Evolutionary conservation across 345 rosid species (phyloP), one percentile per base, ranked within the genome.

Genomic region (Geranium rotundifolium): DNA sequence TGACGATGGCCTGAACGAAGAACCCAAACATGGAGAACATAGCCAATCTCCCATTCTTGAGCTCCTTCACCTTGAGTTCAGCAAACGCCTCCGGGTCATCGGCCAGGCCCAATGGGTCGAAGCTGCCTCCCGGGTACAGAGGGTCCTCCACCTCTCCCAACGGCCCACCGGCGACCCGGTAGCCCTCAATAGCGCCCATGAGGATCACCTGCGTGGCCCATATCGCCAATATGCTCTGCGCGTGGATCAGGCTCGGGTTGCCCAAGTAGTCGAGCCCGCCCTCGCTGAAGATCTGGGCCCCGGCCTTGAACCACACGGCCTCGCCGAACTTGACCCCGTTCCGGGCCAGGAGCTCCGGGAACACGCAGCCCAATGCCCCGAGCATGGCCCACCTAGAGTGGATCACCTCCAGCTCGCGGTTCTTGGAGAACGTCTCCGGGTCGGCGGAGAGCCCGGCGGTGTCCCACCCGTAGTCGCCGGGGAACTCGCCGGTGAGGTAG

Each of bases 401-500:
- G 63, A 71, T 71, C 54, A 71, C 74, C 63, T 71, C 74, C 12
- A 71, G 69, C 66, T 71, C 74, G 14, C 74, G 65, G 69, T 71
- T 65, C 63, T 75, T 68, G 70, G 72, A 72, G 57, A 71, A 75
- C 9, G 68, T 71, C 57, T 71, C 75, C 0, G 75, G 70, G 54
- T 62, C 70, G 2, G 70, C 79, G 0, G 66, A 75, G 54, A 71
- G 73, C 20, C 73, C 68, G 7, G 73, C 73, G 1, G 68, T 71
- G 75, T 71, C 79, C 79, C 63, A 67, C 2, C 79, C 68, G 19
- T 71, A 75, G 62, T 75, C 75, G 0, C 75, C 68, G 1, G 75
- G 79, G 60, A 71, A 67, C 60, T 71, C 73, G 2, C 72, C 65
- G 1, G 68, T 65, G 27, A 75, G 41, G 70, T 71, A 75, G 49